Percentiles rank a stretch among this genome's conserved stretches.
Conservation (phyloP, 2,329 filamentous ascomycete genomes). For the Beauveria rudraprayagi region DNA sequence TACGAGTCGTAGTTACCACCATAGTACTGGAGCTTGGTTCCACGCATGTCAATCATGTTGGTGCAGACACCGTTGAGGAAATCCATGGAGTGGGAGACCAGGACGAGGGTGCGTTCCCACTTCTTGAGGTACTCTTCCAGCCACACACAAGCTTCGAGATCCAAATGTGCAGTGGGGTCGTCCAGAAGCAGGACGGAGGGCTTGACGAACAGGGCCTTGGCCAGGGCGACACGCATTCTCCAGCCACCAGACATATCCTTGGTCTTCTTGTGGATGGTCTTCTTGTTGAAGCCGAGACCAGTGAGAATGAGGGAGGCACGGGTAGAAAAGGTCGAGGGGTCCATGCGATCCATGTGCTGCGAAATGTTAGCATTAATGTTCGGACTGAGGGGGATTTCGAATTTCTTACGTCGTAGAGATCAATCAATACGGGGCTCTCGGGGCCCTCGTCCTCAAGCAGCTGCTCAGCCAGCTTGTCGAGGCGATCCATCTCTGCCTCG, state of each 20-base stretch:
- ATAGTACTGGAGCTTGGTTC: constrained; percentile 86
- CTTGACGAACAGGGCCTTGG: constrained; percentile 97
- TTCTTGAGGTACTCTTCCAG: constrained; percentile 99
- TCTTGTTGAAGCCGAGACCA: constrained; percentile 98
- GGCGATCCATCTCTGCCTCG: constrained; percentile 80
- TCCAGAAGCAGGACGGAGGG: constrained; percentile 92
- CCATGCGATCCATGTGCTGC: constrained; percentile 97
- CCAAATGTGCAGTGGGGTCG: constrained; percentile 97
- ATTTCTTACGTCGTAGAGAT: constrained; percentile 80
- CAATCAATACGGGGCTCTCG: constrained; percentile 81
- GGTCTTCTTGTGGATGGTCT: constrained; percentile 96
- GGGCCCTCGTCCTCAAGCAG: constrained; percentile 88
- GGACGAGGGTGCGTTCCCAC: constrained; percentile 93
- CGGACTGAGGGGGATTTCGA: background rate
- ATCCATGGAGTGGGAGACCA: constrained; percentile 97
- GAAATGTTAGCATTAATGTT: constrained; percentile 15
- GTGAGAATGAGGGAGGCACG: constrained; percentile 94
- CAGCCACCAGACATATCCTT: constrained; percentile 99
- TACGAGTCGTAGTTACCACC: constrained; percentile 99
- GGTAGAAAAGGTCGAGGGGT: constrained; percentile 92
- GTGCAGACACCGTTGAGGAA: constrained; percentile 98
- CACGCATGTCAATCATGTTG: constrained; percentile 97
- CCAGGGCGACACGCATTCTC: constrained; percentile 98
- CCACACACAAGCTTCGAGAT: constrained; percentile 99
- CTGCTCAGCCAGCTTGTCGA: constrained; percentile 83